phyloP scores from a whole-genome alignment of 768 basidiomycete genomes.

The Suillus spraguei region DNA sequence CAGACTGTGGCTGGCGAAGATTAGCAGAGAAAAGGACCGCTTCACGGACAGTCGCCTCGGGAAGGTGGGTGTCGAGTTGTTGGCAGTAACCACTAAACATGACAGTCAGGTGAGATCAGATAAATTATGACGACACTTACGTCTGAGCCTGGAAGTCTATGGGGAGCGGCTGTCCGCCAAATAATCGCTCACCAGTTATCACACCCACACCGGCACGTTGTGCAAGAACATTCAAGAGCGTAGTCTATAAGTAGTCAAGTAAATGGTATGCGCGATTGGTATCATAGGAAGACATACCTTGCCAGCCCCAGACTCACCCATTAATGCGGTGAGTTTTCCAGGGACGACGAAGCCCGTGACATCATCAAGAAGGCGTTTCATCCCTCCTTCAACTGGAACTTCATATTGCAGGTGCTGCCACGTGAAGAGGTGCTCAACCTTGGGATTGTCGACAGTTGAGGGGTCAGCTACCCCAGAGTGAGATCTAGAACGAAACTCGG shows the following conservation, averaged over 20 bases:
- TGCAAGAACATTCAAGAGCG: slow-evolving; percentile 50
- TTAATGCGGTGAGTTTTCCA: slow-evolving; percentile 77
- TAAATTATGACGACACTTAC: slow-evolving; percentile 20
- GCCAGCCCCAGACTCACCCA: slow-evolving; percentile 64
- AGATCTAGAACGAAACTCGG: neutral
- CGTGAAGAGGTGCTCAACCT: slow-evolving; percentile 64
- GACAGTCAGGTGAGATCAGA: neutral
- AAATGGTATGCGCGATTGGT: neutral
- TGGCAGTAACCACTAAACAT: slow-evolving; percentile 76
- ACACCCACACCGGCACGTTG: slow-evolving; percentile 40
- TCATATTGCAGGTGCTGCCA: slow-evolving; percentile 76
- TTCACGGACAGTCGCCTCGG: slow-evolving; percentile 76
- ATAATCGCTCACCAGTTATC: slow-evolving; percentile 43
- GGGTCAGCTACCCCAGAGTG: neutral
- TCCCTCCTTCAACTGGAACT: slow-evolving; percentile 62
- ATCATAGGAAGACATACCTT: slow-evolving; percentile 32
- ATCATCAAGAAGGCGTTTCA: slow-evolving; percentile 63
- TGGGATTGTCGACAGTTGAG: neutral
- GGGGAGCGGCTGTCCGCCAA: slow-evolving; percentile 46
- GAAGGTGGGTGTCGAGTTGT: slow-evolving; percentile 82
- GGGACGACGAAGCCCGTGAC: slow-evolving; percentile 82
- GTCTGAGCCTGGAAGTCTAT: slow-evolving; percentile 59
- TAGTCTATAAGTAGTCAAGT: slow-evolving; percentile 45
- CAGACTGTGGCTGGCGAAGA: slow-evolving; percentile 70
- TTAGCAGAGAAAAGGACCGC: slow-evolving; percentile 80